phyloP scores from a whole-genome alignment of 345 rosid genomes.

The Salix caprea region DNA sequence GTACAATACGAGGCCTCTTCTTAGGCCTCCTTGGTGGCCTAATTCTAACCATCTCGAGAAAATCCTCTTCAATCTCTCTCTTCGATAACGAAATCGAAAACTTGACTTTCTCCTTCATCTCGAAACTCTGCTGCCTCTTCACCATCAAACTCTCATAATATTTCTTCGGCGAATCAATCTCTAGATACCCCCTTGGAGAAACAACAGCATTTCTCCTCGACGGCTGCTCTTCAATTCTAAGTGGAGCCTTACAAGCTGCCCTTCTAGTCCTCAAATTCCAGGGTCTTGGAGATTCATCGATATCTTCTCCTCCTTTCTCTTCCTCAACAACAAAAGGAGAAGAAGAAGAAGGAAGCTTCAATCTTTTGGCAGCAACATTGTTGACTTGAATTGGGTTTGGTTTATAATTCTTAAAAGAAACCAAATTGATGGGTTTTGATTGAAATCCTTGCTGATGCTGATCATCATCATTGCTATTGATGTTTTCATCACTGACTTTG shows the following conservation, averaged over 20 bases:
- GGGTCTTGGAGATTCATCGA: conserved; percentile 22
- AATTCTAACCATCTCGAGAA: conserved; percentile 19
- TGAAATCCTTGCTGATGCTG: neutral
- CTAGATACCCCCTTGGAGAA: neutral
- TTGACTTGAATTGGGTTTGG: neutral
- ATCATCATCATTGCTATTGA: neutral
- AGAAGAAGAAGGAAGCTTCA: conserved; percentile 26
- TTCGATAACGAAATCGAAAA: conserved; percentile 20
- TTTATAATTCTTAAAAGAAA: neutral
- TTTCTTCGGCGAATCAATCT: conserved; percentile 7
- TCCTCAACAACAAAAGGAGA: conserved; percentile 24
- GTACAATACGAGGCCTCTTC: conserved; percentile 27
- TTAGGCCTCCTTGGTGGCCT: conserved; percentile 28
- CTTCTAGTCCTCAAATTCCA: conserved; percentile 29
- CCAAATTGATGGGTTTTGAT: neutral
- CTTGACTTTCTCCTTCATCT: conserved; percentile 8
- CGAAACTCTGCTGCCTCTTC: conserved; percentile 8
- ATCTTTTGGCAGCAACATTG: conserved; percentile 12
- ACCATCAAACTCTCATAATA: neutral
- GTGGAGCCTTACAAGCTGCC: conserved; percentile 22
- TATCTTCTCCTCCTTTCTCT: neutral
- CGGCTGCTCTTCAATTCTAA: conserved; percentile 3
- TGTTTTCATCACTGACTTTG: conserved; percentile 26
- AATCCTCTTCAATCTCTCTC: conserved; percentile 29
- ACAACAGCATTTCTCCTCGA: neutral